Conservation (phyloP, 225 moss, liverwort and hornwort species). For the Asterella californica region DNA sequence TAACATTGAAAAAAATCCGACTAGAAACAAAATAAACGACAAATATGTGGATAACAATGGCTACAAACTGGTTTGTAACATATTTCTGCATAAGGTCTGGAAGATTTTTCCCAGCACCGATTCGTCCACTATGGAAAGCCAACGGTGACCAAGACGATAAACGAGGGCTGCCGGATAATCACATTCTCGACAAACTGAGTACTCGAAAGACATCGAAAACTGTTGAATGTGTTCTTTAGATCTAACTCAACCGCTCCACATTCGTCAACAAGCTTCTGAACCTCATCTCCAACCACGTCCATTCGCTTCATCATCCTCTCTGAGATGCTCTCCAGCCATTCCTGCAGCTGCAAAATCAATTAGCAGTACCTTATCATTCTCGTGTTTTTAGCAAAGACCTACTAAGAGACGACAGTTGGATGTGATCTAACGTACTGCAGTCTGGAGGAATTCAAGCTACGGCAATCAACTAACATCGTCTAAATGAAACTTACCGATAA, state of each 20-base stretch:
- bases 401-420: neutral
- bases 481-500: neutral
- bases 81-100: neutral
- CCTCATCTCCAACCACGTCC: constrained; percentile 60
- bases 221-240: constrained; percentile 74
- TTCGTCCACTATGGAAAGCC: neutral
- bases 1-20: neutral
- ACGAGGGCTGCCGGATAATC: constrained; percentile 11
- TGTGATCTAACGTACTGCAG: neutral
- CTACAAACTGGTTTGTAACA: neutral
- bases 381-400: neutral
- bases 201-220: constrained; percentile 79
- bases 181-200: constrained; percentile 95
- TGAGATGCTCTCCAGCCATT: constrained; percentile 73
- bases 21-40: neutral
- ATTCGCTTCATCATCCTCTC: constrained; percentile 64
- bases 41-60: neutral
- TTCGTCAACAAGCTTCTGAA: constrained; percentile 60
- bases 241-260: constrained; percentile 68
- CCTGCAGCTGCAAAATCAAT: constrained; percentile 56
- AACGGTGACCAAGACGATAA: neutral
- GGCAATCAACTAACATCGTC: neutral
- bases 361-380: neutral
- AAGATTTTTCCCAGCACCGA: neutral
- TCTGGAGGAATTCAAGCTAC: neutral